Percentiles rank a stretch among this genome's conserved stretches.
Evolutionary conservation across 768 basidiomycete species (phyloP).

Genomic region (Amanita thiersii): DNA sequence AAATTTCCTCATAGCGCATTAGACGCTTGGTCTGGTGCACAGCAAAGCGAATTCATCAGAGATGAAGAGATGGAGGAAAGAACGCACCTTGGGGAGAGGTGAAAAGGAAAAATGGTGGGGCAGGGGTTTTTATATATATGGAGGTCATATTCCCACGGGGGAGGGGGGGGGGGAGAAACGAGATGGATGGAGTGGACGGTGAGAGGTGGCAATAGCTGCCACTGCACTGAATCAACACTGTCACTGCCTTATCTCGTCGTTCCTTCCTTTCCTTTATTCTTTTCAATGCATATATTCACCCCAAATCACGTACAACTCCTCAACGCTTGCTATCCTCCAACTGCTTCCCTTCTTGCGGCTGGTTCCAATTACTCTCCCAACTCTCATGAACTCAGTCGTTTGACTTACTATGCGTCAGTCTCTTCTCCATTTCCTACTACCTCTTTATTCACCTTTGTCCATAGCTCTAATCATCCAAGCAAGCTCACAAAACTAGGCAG

Average conservation of each 20-base stretch:
- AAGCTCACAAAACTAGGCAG: conserved; percentile 71
- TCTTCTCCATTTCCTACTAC: background rate
- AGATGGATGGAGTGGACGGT: background rate
- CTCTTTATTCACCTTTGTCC: conserved; percentile 1
- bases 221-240: conserved; percentile 5
- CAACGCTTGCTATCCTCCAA: conserved; percentile 79
- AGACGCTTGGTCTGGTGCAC: conserved; percentile 53
- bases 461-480: conserved; percentile 64
- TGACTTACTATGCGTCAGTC: conserved; percentile 73
- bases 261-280: conserved; percentile 8
- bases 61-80: conserved; percentile 11
- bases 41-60: conserved; percentile 41
- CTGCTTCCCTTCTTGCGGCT: conserved; percentile 63
- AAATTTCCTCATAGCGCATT: conserved; percentile 34
- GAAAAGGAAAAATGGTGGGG: conserved; percentile 6
- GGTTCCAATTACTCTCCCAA: conserved; percentile 77
- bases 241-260: conserved; percentile 5
- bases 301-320: conserved; percentile 81
- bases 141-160: conserved; percentile 8
- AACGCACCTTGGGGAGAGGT: conserved; percentile 15
- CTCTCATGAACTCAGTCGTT: conserved; percentile 74
- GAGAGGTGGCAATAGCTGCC: background rate
- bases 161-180: background rate
- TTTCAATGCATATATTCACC: conserved; percentile 64
- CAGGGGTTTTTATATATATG: conserved; percentile 7